Evolutionary conservation across 768 basidiomycete genomes (phyloP).

Genomic region (Collybia nuda): DNA sequence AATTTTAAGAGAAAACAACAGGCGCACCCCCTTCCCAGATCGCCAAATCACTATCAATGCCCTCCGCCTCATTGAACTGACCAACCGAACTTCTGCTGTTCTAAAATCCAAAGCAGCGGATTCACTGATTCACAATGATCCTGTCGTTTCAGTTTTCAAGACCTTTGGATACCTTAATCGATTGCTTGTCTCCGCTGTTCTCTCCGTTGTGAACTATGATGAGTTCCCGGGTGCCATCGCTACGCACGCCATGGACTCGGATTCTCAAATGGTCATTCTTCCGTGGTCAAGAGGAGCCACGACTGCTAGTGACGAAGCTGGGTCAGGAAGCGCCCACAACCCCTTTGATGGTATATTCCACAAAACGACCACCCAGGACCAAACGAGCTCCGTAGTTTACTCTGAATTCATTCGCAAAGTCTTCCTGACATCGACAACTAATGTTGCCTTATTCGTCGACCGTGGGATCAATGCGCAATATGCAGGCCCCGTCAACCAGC

Average conservation of each 20-base stretch:
- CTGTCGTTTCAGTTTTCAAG: slow-evolving; percentile 70
- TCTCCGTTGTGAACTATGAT: slow-evolving; percentile 75
- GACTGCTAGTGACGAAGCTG: slow-evolving; percentile 22
- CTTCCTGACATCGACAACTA: slow-evolving; percentile 67
- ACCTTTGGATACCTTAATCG: slow-evolving; percentile 76
- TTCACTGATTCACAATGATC: slow-evolving; percentile 65
- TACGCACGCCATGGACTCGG: slow-evolving; percentile 53
- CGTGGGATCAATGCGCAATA: slow-evolving; percentile 43
- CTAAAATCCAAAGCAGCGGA: slow-evolving; percentile 81
- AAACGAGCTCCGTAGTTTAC: slow-evolving; percentile 56
- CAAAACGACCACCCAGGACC: slow-evolving; percentile 44
- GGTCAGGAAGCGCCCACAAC: slow-evolving; percentile 36
- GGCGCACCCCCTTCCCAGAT: slow-evolving; percentile 2
- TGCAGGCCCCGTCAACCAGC: slow-evolving; percentile 36
- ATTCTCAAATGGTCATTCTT: slow-evolving; percentile 75
- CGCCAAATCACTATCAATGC: slow-evolving; percentile 57
- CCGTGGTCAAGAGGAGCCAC: slow-evolving; percentile 70
- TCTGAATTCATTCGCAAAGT: slow-evolving; percentile 86
- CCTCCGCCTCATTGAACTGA: slow-evolving; percentile 87
- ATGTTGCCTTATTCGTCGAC: slow-evolving; percentile 89
- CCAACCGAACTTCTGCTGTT: slow-evolving; percentile 84
- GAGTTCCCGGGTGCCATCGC: slow-evolving; percentile 71
- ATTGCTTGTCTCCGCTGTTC: slow-evolving; percentile 62
- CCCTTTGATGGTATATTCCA: slow-evolving; percentile 84
- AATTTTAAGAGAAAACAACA: too few relatives aligned